These are phyloP conservation scores for Trifolium subterraneum DNA, from an alignment of 306 rosid species.

Conservation along the genomic window DNA sequence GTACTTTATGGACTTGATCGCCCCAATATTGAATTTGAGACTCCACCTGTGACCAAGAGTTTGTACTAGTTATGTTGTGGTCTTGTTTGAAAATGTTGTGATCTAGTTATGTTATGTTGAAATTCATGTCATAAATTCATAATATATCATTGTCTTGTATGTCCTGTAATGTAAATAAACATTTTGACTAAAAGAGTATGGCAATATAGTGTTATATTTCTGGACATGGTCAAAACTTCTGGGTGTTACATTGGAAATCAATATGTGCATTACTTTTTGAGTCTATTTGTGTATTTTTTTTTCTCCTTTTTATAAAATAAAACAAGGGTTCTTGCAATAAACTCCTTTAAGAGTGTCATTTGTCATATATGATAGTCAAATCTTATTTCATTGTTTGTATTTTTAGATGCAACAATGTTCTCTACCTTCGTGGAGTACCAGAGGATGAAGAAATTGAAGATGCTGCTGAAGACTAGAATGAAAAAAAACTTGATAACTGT, in stretches of 20 bases:
- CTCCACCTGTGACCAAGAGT: not conserved
- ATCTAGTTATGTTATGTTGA: not conserved
- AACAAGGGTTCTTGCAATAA: no score
- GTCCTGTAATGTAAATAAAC: not conserved
- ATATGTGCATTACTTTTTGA: no score
- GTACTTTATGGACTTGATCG: no score
- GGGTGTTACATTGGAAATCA: not conserved
- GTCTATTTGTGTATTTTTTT: no score
- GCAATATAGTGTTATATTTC: not conserved
- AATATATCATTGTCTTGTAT: not conserved
- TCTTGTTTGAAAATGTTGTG: not conserved
- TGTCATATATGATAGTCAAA: not conserved
- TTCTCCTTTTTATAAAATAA: no score
- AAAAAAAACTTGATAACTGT: conserved; percentile 32
- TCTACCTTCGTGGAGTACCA: conserved; percentile 93
- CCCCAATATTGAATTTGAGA: no score
- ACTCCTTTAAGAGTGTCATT: not conserved
- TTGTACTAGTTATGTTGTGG: not conserved
- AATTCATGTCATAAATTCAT: not conserved
- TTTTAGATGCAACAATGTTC: conserved; percentile 92
- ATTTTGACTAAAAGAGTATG: not conserved
- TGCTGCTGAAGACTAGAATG: conserved; percentile 71
- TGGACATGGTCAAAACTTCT: not conserved
- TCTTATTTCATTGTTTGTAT: conserved; percentile 27
- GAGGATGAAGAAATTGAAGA: conserved; percentile 98